Percentiles rank a stretch among this genome's conserved stretches.
These are phyloP conservation scores for Micromonas pusilla DNA, from an alignment of 139 green algal genomes.

Conservation along the genomic window DNA sequence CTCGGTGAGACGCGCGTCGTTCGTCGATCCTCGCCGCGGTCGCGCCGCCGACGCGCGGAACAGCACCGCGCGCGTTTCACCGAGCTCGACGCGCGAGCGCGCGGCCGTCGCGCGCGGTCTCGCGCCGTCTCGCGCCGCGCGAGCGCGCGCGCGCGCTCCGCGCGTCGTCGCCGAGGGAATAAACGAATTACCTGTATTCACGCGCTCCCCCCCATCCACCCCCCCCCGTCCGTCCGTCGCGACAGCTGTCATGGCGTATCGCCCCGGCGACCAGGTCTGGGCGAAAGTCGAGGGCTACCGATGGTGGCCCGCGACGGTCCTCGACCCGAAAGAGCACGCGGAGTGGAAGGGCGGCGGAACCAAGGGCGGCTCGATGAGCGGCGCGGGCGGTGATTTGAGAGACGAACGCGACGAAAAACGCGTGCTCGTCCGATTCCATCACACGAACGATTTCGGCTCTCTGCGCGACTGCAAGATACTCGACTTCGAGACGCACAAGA, in stretches of 20 bases:
- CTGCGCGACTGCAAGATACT: not conserved
- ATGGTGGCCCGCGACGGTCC: not conserved
- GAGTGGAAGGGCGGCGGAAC: not conserved
- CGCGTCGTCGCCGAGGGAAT: slow-evolving; percentile 42
- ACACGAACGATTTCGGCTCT: not conserved
- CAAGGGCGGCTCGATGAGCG: not conserved
- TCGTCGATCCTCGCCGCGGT: not conserved
- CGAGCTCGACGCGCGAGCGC: not conserved
- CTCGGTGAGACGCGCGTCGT: not conserved
- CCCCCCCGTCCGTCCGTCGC: slow-evolving; percentile 58
- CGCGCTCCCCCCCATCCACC: slow-evolving; percentile 62
- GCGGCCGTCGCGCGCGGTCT: not conserved
- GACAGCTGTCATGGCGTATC: slow-evolving; percentile 33
- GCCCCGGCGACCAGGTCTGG: not conserved
- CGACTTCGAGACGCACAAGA: not conserved
- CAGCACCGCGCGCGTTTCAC: not conserved
- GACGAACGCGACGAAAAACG: not conserved
- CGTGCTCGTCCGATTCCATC: not conserved
- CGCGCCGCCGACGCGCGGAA: not conserved
- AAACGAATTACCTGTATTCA: slow-evolving; percentile 61
- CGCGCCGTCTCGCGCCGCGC: slow-evolving; percentile 23
- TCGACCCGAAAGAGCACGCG: not conserved
- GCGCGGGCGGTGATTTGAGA: no score
- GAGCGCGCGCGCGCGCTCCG: slow-evolving; percentile 20
- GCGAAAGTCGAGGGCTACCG: not conserved